phyloP scores from a whole-genome alignment of 2,329 filamentous ascomycete species.

The Cordyceps fumosorosea region DNA sequence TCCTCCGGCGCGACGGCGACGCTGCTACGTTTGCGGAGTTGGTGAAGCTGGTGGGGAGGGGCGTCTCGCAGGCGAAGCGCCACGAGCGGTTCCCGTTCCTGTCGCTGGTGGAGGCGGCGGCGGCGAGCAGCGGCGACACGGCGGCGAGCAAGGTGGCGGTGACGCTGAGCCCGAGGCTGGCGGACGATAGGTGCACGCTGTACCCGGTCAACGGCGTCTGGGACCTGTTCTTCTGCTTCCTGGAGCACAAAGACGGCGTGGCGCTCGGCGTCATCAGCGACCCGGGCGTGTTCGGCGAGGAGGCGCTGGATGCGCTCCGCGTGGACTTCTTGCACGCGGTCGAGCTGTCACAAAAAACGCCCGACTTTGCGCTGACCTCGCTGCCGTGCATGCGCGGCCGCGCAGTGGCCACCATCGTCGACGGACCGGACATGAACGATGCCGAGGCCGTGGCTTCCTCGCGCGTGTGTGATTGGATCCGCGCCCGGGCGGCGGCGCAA shows the following conservation, averaged over 20 bases:
- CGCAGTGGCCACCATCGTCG: background rate
- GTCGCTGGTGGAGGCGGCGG: background rate
- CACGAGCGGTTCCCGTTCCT: background rate
- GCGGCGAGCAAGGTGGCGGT: background rate
- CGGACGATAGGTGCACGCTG: background rate
- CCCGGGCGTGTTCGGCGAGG: background rate
- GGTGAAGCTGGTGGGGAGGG: background rate
- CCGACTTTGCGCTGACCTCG: background rate
- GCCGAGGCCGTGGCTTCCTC: background rate
- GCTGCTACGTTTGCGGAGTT: background rate
- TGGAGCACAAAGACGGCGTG: background rate
- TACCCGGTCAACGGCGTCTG: conserved; percentile 2
- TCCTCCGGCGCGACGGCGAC: background rate
- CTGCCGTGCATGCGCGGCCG: background rate
- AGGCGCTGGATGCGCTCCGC: background rate
- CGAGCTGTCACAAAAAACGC: background rate
- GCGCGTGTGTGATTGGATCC: background rate
- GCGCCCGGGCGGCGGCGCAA: background rate
- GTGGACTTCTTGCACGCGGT: background rate
- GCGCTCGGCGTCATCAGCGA: conserved; percentile 1
- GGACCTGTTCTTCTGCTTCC: conserved; percentile 8
- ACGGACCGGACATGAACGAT: background rate
- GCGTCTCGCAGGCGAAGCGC: background rate
- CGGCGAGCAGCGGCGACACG: background rate
- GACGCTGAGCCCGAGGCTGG: background rate